Evolutionary conservation across 768 basidiomycete genomes (phyloP).

Genomic region (Chiua virens): DNA sequence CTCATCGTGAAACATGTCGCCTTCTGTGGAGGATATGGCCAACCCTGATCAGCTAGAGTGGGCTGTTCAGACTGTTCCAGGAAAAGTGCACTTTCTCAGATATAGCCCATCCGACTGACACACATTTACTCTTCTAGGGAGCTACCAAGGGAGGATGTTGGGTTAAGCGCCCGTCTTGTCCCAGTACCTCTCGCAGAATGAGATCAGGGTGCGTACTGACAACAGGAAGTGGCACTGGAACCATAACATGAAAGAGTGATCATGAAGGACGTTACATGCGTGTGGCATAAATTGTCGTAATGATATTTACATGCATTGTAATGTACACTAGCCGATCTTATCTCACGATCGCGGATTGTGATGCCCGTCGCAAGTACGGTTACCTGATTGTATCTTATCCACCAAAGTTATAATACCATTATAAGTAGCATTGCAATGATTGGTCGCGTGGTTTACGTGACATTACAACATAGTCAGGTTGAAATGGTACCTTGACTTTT

Average conservation of each 20-base stretch:
- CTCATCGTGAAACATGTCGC: conserved; percentile 69
- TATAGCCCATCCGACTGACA: conserved; percentile 41
- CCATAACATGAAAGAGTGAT: conserved; percentile 88
- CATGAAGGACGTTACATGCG: conserved; percentile 98
- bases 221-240: conserved; percentile 71
- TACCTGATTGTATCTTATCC: no score
- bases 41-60: conserved; percentile 43
- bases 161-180: conserved; percentile 93
- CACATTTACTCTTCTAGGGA: conserved; percentile 60
- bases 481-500: no score
- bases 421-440: no score
- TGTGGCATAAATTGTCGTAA: no score
- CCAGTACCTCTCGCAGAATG: conserved; percentile 91
- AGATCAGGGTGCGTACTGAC: conserved; percentile 86
- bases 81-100: conserved; percentile 41
- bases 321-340: no score
- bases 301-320: no score
- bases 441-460: no score
- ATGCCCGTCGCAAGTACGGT: no score
- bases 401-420: no score
- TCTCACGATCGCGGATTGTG: no score
- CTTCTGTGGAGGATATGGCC: conserved; percentile 47
- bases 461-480: no score
- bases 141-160: conserved; percentile 86
- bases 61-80: conserved; percentile 41